phyloP scores from a whole-genome alignment of 176 grass and related monocot species.

The Ampelocalamus luodianensis region DNA sequence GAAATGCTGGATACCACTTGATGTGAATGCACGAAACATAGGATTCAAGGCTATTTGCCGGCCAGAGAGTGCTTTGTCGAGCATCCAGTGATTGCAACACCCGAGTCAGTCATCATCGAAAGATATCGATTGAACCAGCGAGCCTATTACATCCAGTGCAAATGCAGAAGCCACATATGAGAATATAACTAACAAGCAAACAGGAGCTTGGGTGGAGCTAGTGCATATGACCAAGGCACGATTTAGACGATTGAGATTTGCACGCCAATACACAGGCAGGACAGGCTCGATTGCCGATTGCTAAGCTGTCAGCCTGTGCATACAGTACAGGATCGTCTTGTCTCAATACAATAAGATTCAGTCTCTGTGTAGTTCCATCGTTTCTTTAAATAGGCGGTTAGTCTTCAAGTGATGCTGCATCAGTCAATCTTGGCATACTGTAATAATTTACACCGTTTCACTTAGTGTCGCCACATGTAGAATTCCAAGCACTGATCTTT shows the following conservation, averaged over 20 bases:
- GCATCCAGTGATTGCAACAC: neutral
- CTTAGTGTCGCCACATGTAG: constrained; percentile 5
- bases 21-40: neutral
- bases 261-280: neutral
- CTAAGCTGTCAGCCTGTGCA: neutral
- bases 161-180: neutral
- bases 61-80: neutral
- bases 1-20: neutral
- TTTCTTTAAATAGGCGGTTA: neutral
- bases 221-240: neutral
- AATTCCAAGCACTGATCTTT: constrained; percentile 4
- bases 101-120: no score
- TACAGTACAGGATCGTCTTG: neutral
- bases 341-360: no score
- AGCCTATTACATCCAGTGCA: neutral
- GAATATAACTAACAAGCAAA: neutral
- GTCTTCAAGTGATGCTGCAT: no score
- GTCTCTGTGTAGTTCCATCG: neutral
- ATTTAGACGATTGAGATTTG: neutral
- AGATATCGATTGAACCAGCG: neutral
- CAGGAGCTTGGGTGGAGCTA: neutral
- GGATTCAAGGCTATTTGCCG: neutral
- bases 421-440: constrained; percentile 32
- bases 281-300: neutral
- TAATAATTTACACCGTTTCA: neutral